Evolutionary conservation across 225 moss, liverwort and hornwort genomes (phyloP).

Genomic region (Straminergon stramineum): DNA sequence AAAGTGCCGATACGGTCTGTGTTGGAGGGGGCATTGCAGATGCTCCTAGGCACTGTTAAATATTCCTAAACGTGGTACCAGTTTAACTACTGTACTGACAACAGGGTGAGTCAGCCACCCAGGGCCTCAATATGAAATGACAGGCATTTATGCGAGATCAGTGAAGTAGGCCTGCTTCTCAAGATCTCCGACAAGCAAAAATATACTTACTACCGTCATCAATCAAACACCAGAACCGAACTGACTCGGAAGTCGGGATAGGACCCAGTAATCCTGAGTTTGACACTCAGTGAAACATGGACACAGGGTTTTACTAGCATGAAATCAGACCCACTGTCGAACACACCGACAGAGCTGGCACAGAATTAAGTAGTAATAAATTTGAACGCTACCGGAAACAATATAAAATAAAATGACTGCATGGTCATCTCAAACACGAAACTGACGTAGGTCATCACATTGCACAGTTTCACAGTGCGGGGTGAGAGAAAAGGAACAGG

Average conservation of each 20-base stretch:
- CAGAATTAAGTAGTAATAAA: background rate
- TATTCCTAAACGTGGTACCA: background rate
- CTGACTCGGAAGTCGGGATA: no score
- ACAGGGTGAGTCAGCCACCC: background rate
- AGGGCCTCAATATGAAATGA: background rate
- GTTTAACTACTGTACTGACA: background rate
- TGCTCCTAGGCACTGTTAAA: background rate
- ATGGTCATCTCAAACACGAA: background rate
- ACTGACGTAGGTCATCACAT: background rate
- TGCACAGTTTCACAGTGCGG: background rate
- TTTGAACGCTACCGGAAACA: background rate
- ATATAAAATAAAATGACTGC: background rate
- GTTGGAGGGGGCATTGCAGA: no score
- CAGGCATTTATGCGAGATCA: background rate
- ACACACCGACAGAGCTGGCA: background rate
- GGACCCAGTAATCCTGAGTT: background rate
- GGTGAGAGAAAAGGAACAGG: background rate
- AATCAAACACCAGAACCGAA: background rate
- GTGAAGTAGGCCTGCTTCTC: background rate
- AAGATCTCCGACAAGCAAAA: background rate
- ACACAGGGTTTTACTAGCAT: no score
- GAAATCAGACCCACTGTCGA: background rate
- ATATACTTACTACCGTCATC: background rate
- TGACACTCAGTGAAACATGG: background rate
- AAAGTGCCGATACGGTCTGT: no score